Evolutionary conservation across 2,329 filamentous ascomycete species (phyloP).

Genomic region (Pestalotiopsis sp.): DNA sequence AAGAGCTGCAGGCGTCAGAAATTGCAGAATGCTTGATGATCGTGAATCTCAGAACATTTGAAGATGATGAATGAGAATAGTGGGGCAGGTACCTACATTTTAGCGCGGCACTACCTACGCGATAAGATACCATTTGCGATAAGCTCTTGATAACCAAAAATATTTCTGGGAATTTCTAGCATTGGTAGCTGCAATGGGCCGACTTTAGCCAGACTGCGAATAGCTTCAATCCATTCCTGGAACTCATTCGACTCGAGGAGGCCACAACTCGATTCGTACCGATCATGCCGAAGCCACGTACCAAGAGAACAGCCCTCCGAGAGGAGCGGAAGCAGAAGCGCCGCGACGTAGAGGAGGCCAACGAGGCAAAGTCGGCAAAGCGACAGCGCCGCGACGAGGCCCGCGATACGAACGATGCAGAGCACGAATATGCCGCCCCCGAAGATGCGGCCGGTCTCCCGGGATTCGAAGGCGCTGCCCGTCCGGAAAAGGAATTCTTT

Average conservation of each 20-base stretch:
- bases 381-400: constrained; percentile 29
- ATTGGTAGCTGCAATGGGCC: not conserved
- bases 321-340: constrained; percentile 35
- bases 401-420: constrained; percentile 16
- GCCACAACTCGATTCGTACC: no score
- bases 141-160: constrained; percentile 3
- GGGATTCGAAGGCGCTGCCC: constrained; percentile 14
- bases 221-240: not conserved
- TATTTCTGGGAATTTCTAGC: constrained; percentile 9
- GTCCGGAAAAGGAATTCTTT: constrained; percentile 75
- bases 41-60: not conserved
- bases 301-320: constrained; percentile 35
- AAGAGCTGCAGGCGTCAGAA: no score
- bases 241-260: not conserved
- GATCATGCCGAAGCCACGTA: constrained; percentile 35
- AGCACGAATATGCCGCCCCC: constrained; percentile 19
- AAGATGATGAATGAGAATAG: no score
- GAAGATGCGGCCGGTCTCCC: constrained; percentile 24
- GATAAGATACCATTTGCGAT: constrained; percentile 5
- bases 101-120: not conserved
- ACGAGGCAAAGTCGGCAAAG: constrained; percentile 25
- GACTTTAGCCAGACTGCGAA: not conserved
- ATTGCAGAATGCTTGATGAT: not conserved
- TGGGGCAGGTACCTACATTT: not conserved
- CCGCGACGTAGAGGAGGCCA: constrained; percentile 23